A percentile compares a stretch with the other conserved stretches of the same genome.
These are phyloP conservation scores for Apiospora marii DNA, from an alignment of 2,329 filamentous ascomycete species.

Conservation along the genomic window DNA sequence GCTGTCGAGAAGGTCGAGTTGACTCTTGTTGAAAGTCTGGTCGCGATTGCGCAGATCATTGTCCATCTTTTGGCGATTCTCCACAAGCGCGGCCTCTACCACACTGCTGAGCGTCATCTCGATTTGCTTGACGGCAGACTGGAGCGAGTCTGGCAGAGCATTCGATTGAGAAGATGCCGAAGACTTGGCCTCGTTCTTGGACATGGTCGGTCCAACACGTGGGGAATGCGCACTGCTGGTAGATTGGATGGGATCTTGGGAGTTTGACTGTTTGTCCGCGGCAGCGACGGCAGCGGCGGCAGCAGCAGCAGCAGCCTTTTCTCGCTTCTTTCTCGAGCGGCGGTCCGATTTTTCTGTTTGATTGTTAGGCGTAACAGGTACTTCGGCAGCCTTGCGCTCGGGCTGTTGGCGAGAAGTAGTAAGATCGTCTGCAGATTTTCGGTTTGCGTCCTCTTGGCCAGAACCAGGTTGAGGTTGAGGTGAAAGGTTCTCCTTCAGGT, in stretches of 20 bases:
- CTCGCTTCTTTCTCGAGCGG: constrained; percentile 43
- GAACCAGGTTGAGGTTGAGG: constrained; percentile 34
- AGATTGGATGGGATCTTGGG: constrained; percentile 46
- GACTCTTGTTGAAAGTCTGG: constrained; percentile 59
- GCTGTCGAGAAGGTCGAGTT: constrained; percentile 63
- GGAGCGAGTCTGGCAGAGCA: constrained; percentile 54
- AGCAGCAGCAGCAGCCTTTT: constrained; percentile 62
- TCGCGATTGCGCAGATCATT: constrained; percentile 68
- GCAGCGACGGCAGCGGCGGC: constrained; percentile 48
- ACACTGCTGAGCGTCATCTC: constrained; percentile 57
- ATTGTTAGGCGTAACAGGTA: constrained; percentile 37
- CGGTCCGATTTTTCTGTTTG: constrained; percentile 44
- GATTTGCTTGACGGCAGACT: constrained; percentile 61
- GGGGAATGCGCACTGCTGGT: constrained; percentile 49
- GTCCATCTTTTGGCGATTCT: constrained; percentile 68
- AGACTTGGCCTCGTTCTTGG: constrained; percentile 45
- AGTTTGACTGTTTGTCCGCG: constrained; percentile 50
- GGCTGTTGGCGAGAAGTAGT: constrained; percentile 16
- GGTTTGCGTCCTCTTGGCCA: constrained; percentile 33
- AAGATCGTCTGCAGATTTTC: constrained; percentile 36
- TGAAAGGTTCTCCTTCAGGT: constrained; percentile 37
- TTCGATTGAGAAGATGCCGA: constrained; percentile 34
- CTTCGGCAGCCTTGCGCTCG: constrained; percentile 41
- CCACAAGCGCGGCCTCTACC: constrained; percentile 66
- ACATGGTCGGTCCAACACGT: constrained; percentile 42